Evolutionary conservation across 495 filamentous ascomycete species (phyloP).

Genomic region (Lentithecium fluviatile): DNA sequence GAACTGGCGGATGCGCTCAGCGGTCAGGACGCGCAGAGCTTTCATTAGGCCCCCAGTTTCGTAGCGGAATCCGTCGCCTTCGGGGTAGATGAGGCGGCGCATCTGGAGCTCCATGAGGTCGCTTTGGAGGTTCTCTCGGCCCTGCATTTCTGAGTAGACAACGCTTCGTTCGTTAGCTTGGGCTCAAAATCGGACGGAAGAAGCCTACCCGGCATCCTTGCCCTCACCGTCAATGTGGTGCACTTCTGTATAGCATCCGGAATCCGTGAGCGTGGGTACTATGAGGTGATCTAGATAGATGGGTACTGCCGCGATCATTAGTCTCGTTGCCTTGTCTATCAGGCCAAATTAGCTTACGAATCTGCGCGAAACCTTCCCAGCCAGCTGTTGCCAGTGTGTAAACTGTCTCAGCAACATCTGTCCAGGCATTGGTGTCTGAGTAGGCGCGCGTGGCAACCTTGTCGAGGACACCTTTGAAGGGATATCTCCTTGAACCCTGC

Average conservation of each 20-base stretch:
- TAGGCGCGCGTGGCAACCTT: slow-evolving; percentile 91
- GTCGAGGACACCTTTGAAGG: slow-evolving; percentile 91
- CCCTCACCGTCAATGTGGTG: slow-evolving; percentile 91
- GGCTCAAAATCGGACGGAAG: background rate
- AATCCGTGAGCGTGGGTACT: slow-evolving; percentile 85
- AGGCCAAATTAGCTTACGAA: slow-evolving; percentile 42
- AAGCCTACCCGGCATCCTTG: slow-evolving; percentile 70
- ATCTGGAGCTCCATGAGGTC: slow-evolving; percentile 84
- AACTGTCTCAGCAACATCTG: slow-evolving; percentile 89
- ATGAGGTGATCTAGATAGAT: slow-evolving; percentile 96
- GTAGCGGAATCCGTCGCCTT: slow-evolving; percentile 87
- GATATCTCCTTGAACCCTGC: slow-evolving; percentile 83
- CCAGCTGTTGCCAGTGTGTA: slow-evolving; percentile 93
- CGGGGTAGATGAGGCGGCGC: slow-evolving; percentile 77
- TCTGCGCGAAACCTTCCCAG: slow-evolving; percentile 94
- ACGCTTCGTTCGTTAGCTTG: slow-evolving; percentile 52
- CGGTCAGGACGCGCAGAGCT: slow-evolving; percentile 76
- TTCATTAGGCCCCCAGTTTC: slow-evolving; percentile 98
- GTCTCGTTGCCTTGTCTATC: background rate
- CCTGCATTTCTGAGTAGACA: slow-evolving; percentile 99
- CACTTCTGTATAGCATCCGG: slow-evolving; percentile 91
- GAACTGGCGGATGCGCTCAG: slow-evolving; percentile 86
- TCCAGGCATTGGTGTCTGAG: slow-evolving; percentile 95
- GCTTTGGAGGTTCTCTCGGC: slow-evolving; percentile 73
- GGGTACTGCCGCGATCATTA: slow-evolving; percentile 54